phyloP scores from a whole-genome alignment of 768 basidiomycete species.

The Hericium rajendrae region DNA sequence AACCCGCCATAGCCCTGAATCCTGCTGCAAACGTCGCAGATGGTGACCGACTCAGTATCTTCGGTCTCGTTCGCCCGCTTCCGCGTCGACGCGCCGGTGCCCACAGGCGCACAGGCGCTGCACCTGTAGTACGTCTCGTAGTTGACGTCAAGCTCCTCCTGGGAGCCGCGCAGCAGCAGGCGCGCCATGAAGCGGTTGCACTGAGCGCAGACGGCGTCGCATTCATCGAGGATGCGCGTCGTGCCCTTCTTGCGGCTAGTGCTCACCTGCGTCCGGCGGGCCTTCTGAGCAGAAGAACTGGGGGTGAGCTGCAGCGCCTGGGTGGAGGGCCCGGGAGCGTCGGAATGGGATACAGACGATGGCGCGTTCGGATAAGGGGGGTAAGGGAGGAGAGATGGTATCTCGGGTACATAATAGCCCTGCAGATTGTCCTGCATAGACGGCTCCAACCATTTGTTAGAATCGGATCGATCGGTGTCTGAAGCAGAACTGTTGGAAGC shows the following conservation, averaged over 20 bases:
- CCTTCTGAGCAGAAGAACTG: background rate
- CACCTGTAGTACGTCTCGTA: background rate
- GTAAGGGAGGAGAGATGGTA: background rate
- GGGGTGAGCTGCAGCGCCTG: background rate
- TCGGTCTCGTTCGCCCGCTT: background rate
- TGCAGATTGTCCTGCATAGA: background rate
- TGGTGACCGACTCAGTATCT: background rate
- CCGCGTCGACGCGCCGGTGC: background rate
- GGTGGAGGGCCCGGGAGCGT: background rate
- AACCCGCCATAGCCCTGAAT: background rate
- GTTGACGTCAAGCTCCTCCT: background rate
- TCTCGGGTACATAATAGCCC: background rate
- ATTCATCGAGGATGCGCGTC: background rate
- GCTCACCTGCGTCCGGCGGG: background rate
- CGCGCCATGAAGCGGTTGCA: background rate
- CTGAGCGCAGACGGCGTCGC: background rate
- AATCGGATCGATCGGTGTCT: background rate
- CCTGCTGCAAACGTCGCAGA: background rate
- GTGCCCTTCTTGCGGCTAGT: background rate
- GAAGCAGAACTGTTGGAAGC: background rate
- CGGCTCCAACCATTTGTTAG: background rate
- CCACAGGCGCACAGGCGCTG: background rate
- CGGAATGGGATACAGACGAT: background rate
- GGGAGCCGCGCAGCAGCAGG: background rate
- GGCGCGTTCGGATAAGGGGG: background rate